Evolutionary conservation across 139 green algal species (phyloP).

Genomic region (Chlamydomonas sphaeroides): DNA sequence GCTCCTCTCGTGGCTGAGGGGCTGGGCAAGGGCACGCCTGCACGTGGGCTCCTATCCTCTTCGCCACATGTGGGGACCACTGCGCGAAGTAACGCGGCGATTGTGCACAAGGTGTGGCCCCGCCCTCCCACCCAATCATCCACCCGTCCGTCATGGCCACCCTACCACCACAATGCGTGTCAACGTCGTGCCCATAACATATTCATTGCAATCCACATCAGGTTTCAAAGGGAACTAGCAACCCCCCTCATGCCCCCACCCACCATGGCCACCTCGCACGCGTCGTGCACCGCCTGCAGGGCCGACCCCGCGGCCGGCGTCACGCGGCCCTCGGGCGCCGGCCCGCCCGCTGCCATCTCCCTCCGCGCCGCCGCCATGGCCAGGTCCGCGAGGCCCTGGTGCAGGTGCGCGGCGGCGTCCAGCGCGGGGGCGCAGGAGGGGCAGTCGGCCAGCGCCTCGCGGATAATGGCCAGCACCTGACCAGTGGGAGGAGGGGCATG

Average conservation of each 20-base stretch:
- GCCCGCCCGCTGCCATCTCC: background rate
- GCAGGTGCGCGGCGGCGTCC: conserved; percentile 58
- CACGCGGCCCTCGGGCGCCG: background rate
- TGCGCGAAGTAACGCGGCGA: too few relatives aligned
- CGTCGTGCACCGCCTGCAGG: background rate
- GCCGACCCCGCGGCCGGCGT: background rate
- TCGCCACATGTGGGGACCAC: too few relatives aligned
- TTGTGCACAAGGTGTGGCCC: too few relatives aligned
- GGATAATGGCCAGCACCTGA: conserved; percentile 56
- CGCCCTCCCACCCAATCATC: too few relatives aligned
- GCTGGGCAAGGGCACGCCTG: background rate
- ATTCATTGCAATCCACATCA: too few relatives aligned
- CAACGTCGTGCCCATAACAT: too few relatives aligned
- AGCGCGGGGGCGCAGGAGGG: conserved; percentile 60
- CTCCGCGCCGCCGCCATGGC: background rate
- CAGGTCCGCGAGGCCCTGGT: conserved; percentile 30
- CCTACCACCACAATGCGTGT: too few relatives aligned
- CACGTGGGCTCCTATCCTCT: too few relatives aligned
- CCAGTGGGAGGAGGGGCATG: background rate
- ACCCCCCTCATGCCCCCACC: background rate
- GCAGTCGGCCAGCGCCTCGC: conserved; percentile 52
- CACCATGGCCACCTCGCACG: conserved; percentile 20
- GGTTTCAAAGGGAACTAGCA: too few relatives aligned
- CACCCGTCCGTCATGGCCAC: too few relatives aligned
- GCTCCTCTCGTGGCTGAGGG: too few relatives aligned